Percentiles rank a stretch among this genome's conserved stretches.
Evolutionary conservation across 2,329 filamentous ascomycete genomes (phyloP).

Genomic region (Xylariaceae sp.): DNA sequence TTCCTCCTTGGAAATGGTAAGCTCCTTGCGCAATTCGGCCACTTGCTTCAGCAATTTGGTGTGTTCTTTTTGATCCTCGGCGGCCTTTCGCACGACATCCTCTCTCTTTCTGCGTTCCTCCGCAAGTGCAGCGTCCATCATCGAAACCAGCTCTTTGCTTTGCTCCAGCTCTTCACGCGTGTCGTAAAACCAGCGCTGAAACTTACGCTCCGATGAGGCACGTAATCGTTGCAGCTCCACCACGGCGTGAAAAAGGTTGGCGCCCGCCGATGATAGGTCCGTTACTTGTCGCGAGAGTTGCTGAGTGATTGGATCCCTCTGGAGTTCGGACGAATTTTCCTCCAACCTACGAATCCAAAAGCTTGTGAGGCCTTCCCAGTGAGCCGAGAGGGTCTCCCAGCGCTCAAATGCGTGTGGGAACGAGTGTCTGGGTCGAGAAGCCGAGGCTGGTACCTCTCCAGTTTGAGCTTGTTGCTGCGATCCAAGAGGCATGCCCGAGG

Average conservation of each 20-base stretch:
- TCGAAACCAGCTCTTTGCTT: slow-evolving; percentile 72
- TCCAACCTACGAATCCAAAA: slow-evolving; percentile 96
- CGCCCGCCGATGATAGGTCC: slow-evolving; percentile 92
- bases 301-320: slow-evolving; percentile 73
- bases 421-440: slow-evolving; percentile 50
- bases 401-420: slow-evolving; percentile 97
- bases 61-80: slow-evolving; percentile 64
- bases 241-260: slow-evolving; percentile 95
- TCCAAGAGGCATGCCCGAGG: slow-evolving; percentile 32
- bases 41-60: slow-evolving; percentile 68
- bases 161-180: slow-evolving; percentile 84
- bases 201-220: slow-evolving; percentile 93
- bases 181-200: slow-evolving; percentile 98
- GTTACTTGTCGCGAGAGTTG: slow-evolving; percentile 92
- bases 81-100: slow-evolving; percentile 60
- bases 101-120: slow-evolving; percentile 66
- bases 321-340: slow-evolving; percentile 81
- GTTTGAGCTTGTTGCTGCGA: slow-evolving; percentile 26
- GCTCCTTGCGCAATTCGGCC: slow-evolving; percentile 85
- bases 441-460: slow-evolving; percentile 32
- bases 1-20: slow-evolving; percentile 93
- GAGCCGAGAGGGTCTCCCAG: slow-evolving; percentile 94
- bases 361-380: slow-evolving; percentile 95
- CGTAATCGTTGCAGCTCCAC: slow-evolving; percentile 91
- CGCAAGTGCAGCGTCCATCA: slow-evolving; percentile 70